Evolutionary conservation across 345 rosid species (phyloP).

Genomic region (Iberis pinnata): DNA sequence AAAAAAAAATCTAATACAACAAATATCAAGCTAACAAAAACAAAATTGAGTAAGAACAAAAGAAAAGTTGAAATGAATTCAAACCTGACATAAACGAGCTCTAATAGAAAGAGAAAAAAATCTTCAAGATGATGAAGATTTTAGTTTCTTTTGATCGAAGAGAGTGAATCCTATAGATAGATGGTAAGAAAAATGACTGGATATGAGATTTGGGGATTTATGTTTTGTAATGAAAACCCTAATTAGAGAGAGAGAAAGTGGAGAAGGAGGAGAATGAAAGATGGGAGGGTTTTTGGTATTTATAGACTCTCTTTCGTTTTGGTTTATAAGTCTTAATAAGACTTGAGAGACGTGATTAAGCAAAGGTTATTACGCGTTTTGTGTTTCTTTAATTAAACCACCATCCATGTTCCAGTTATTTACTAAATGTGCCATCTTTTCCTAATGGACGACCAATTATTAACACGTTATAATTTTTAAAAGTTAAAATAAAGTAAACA

Average conservation of each 20-base stretch:
- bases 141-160: conserved; percentile 1
- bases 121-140: background rate
- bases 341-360: too few species aligned
- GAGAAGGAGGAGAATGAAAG: conserved; percentile 5
- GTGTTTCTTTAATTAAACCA: background rate
- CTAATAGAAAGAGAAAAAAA: background rate
- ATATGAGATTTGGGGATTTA: background rate
- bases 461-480: background rate
- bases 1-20: too few species aligned
- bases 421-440: conserved; percentile 3
- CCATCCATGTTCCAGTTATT: conserved; percentile 16
- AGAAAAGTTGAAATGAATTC: background rate
- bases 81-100: conserved; percentile 22
- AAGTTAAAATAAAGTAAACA: background rate
- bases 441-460: background rate
- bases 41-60: background rate
- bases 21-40: too few species aligned
- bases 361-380: conserved; percentile 2
- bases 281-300: conserved; percentile 16
- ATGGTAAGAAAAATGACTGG: background rate
- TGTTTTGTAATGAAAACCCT: background rate
- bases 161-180: background rate
- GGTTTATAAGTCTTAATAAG: background rate
- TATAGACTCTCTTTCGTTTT: conserved; percentile 11
- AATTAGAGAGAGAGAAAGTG: conserved; percentile 8